Base-by-base conservation (phyloP, 495 filamentous ascomycete species). In the Penicillium goetzii region DNA sequence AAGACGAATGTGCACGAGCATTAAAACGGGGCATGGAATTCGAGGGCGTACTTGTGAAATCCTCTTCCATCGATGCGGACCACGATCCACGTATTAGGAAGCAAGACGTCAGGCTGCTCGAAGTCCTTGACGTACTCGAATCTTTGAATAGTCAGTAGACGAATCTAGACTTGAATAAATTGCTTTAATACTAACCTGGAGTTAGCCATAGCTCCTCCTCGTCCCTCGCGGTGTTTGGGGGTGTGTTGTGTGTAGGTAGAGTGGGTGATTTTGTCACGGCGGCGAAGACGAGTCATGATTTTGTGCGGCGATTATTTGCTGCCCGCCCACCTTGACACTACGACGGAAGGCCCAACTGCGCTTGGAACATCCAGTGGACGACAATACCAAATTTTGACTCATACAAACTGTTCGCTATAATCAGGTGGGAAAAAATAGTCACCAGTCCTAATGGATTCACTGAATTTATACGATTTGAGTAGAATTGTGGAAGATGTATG, bases 91-190 rank as follows among this genome's bases (percentile, higher is more conserved):
- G 94, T 97, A 64, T 93, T 94, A 28, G 89, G 92, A 4, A 97
- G 87, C 45, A 98, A 79, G 28, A 76, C 76, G 69, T 96, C 90
- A 5, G 85, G 76, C 73, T 90, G 90, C 82, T 99, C 95, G 69
- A 97, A 97, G 34, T 81, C 73, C 69, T 90, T 90, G 64, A 97
- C 95, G 73, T 98, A 97, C 80, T 96, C 95, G 74, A 89, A 99
- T 73, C 92, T 89, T 81, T 45, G 51, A 52, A 58, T 23, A 41
- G 54, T 67, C 57, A 65, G 51, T 19, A 12, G 14, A 65, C 32
- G 28, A 40, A 21, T 11, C 47, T 65, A 8, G 36, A n/a, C 21
- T 21, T 6, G 3, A 17, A 19, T 3, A 7, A 64, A 1, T 17
- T 3, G 10, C 30, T 11, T 26, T 1, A 49, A 30, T n/a, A 49